Conservation (phyloP, 2,329 filamentous ascomycete genomes). For the Aspergillus udagawae region DNA sequence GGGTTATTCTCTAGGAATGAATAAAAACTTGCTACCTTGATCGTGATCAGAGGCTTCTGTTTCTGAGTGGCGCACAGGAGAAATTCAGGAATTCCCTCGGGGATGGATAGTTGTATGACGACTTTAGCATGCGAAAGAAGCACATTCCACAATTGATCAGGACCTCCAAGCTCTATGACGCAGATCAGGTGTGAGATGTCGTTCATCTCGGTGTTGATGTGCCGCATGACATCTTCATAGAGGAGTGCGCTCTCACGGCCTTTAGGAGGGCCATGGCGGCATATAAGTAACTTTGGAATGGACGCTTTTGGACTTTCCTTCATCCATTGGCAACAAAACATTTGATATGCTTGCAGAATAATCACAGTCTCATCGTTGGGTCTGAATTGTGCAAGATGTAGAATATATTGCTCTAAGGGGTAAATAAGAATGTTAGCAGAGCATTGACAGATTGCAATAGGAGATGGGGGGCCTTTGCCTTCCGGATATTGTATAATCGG, state of each 20-base stretch:
- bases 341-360: conserved; percentile 74
- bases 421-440: not conserved
- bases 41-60: too few species aligned
- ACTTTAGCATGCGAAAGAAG: conserved; percentile 66
- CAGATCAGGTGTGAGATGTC: conserved; percentile 62
- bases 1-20: conserved; percentile 60
- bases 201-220: conserved; percentile 46
- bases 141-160: conserved; percentile 73
- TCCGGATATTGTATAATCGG: conserved; percentile 23
- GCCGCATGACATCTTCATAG: conserved; percentile 63
- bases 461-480: conserved; percentile 1
- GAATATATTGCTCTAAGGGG: conserved; percentile 59
- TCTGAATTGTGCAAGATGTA: conserved; percentile 68
- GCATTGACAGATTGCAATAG: too few species aligned
- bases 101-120: conserved; percentile 69
- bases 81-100: conserved; percentile 59
- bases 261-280: conserved; percentile 71
- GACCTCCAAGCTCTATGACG: conserved; percentile 71
- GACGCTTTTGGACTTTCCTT: too few species aligned
- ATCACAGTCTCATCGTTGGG: conserved; percentile 38
- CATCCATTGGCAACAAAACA: conserved; percentile 52
- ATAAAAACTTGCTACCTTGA: too few species aligned
- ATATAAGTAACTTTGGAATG: conserved; percentile 64
- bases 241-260: conserved; percentile 68
- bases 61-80: too few species aligned